phyloP scores from a whole-genome alignment of 257 asterid genomes.

The Mitragyna speciosa region DNA sequence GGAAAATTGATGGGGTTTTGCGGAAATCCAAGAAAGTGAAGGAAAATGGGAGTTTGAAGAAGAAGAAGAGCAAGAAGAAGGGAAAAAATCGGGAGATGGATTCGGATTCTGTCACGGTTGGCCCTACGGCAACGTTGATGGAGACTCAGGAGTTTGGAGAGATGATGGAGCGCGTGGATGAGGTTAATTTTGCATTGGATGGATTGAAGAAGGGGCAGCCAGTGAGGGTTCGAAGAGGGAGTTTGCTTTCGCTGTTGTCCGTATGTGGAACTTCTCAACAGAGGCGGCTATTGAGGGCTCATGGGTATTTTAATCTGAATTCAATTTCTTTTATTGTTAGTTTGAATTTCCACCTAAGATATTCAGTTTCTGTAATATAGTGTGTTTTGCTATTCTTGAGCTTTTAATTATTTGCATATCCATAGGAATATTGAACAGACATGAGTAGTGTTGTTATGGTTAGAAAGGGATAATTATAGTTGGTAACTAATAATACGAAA shows the following conservation, averaged over 20 bases:
- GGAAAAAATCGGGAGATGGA: conserved; percentile 41
- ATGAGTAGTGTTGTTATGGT: neutral
- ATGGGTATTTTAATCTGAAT: conserved; percentile 48
- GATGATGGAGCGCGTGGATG: conserved; percentile 89
- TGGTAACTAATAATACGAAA: neutral
- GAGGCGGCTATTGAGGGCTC: conserved; percentile 60
- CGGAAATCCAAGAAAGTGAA: conserved; percentile 48
- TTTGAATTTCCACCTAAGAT: neutral
- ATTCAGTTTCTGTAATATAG: neutral
- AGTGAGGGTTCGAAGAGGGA: conserved; percentile 57
- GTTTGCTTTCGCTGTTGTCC: conserved; percentile 62
- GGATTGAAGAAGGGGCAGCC: conserved; percentile 89
- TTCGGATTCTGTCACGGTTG: conserved; percentile 20
- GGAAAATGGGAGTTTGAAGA: conserved; percentile 42
- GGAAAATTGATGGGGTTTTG: conserved; percentile 30
- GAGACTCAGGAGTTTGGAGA: conserved; percentile 91
- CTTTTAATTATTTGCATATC: neutral
- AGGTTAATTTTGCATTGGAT: conserved; percentile 83
- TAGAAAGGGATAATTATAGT: neutral
- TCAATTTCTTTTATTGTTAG: neutral
- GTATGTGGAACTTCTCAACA: conserved; percentile 61
- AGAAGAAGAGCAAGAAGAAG: conserved; percentile 56
- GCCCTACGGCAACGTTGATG: conserved; percentile 67
- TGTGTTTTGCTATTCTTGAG: neutral
- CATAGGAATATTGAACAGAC: neutral